phyloP scores from a whole-genome alignment of 495 filamentous ascomycete genomes.

The Achaetomiella virescens region DNA sequence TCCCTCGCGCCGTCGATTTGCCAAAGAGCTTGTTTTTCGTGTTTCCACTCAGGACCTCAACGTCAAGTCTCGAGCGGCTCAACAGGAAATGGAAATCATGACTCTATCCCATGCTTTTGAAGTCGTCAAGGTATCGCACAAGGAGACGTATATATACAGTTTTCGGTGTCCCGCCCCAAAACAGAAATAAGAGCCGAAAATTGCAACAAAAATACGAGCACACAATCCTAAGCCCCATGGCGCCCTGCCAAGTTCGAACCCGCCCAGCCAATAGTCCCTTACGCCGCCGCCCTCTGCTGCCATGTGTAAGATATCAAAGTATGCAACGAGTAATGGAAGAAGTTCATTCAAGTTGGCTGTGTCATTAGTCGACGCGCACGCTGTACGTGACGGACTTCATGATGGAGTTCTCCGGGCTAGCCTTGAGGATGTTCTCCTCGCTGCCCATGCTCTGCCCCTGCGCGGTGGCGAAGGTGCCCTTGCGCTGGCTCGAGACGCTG shows the following conservation, averaged over 20 bases:
- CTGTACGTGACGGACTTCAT: constrained; percentile 44
- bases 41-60: no score
- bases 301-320: not conserved
- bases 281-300: not conserved
- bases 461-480: constrained; percentile 24
- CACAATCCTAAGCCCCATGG: no score
- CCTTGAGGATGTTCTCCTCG: constrained; percentile 42
- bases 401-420: constrained; percentile 30
- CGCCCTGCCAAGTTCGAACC: no score
- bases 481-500: constrained; percentile 26
- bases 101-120: no score
- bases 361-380: constrained; percentile 30
- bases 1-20: not conserved
- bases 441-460: constrained; percentile 31
- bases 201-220: not conserved
- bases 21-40: not conserved
- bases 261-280: no score
- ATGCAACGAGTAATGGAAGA: not conserved
- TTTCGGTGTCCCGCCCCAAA: not conserved
- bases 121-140: no score
- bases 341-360: not conserved
- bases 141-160: no score
- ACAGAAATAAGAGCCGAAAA: not conserved
- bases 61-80: no score
- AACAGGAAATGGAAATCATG: no score